Evolutionary conservation across 495 filamentous ascomycete genomes (phyloP), one percentile per base, ranked within the genome.

Genomic region (Xylaria nigripes): DNA sequence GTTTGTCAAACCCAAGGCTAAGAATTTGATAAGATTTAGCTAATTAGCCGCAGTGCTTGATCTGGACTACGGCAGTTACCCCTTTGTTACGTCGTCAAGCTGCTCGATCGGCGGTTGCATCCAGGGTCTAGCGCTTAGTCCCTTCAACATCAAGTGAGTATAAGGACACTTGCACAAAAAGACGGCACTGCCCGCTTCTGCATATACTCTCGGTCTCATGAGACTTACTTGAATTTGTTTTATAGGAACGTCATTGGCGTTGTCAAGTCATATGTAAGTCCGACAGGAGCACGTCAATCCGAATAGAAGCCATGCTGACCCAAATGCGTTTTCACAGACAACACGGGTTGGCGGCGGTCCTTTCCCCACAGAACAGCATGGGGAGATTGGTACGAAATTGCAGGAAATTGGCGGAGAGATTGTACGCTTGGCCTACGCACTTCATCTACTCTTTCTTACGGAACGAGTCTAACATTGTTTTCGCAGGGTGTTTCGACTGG

Each of bases 71-170:
- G 86, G 87, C 63, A 90, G 84, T 49, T 94, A 92, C 64, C 90
- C 90, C 53, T 92, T 80, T 60, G 90, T 94, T 51, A 95, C 90
- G 23, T 89, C 84, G 13, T 85, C 83, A 40, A 86, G 83, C 62
- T 87, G 84, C 50, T 81, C 82, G 22, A 74, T 89, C 13, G 89
- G 86, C 19, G 90, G 90, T 50, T 80, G 86, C 64, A 78, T 94
- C 50, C 83, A 85, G 48, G 89, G 87, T 12, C 76, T 93, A 12
- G 73, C 73, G 21, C 67, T 86, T 50, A 74, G 74, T 46, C 76
- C 75, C 34, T 67, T 64, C 54, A 75, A 74, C 44, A 72, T 85
- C 38, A 62, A 68, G 60, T 56, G 50, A 27, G 54, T 48, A 6
- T 30, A 6, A 19, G 7, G 10, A 12, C 68, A n/a, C 61, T 75